phyloP scores from a whole-genome alignment of 2,329 filamentous ascomycete species.

The Penicillium crustosum region DNA sequence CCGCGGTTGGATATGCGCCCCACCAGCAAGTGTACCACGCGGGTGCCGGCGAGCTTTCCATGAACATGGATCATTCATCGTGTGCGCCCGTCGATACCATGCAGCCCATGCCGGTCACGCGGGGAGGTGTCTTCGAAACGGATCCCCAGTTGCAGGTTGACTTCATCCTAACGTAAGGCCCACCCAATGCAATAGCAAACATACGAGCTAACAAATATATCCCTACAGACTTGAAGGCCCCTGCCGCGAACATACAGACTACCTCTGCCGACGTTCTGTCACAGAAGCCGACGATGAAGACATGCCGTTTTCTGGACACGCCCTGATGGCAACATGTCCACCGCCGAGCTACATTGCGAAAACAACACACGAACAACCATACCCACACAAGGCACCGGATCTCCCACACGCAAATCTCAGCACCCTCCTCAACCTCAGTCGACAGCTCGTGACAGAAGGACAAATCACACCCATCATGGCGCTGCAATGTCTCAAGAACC shows the following conservation, averaged over 20 bases:
- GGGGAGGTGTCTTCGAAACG: constrained; percentile 45
- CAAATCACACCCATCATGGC: constrained; percentile 91
- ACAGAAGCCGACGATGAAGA: constrained; percentile 61
- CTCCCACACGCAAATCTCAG: constrained; percentile 72
- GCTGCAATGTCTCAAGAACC: constrained; percentile 75
- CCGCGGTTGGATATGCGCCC: constrained; percentile 25
- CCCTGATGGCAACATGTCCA: constrained; percentile 88
- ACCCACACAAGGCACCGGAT: constrained; percentile 75
- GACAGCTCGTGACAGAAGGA: constrained; percentile 77
- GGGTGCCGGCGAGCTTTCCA: constrained; percentile 25
- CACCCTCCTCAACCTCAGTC: constrained; percentile 81
- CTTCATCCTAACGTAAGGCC: constrained; percentile 48
- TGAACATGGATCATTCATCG: constrained; percentile 27
- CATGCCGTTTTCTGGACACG: constrained; percentile 72
- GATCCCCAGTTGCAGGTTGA: constrained; percentile 50
- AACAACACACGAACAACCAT: constrained; percentile 54
- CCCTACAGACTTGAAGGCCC: constrained; percentile 56
- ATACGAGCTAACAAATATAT: constrained; percentile 3
- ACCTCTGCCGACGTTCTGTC: constrained; percentile 77
- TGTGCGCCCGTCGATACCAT: constrained; percentile 13
- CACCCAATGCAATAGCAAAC: not conserved
- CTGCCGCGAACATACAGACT: constrained; percentile 62
- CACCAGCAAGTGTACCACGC: constrained; percentile 26
- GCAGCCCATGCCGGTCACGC: constrained; percentile 13
- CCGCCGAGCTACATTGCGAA: constrained; percentile 63